A percentile compares a stretch with the other conserved stretches of the same genome.
Conservation (phyloP, 1,284 basidiomycete genomes). For the Sporisorium scitamineum region DNA sequence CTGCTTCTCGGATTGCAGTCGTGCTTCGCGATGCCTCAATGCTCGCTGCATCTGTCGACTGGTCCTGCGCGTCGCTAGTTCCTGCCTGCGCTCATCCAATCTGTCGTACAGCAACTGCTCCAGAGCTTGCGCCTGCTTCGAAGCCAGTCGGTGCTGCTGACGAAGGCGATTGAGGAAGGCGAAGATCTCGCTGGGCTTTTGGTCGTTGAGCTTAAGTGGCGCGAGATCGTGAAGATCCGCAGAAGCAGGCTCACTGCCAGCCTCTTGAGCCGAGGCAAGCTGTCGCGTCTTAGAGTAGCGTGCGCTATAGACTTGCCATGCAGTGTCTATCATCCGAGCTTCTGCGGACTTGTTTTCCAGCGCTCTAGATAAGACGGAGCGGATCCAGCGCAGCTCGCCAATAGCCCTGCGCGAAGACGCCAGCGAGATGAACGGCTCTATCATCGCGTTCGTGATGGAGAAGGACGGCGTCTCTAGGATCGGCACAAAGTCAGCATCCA, state of each 20-base stretch:
- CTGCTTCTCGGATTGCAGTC: conserved; percentile 24
- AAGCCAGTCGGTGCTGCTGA: conserved; percentile 25
- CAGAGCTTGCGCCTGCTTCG: conserved; percentile 29
- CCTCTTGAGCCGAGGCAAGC: conserved; percentile 5
- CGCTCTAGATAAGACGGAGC: conserved; percentile 23
- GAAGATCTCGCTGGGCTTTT: conserved; percentile 22
- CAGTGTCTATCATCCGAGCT: conserved; percentile 38
- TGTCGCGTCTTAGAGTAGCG: conserved; percentile 29
- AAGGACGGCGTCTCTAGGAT: conserved; percentile 54
- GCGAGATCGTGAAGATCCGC: conserved; percentile 2
- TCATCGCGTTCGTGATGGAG: conserved; percentile 35
- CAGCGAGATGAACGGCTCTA: conserved; percentile 49
- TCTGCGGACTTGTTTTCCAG: conserved; percentile 43
- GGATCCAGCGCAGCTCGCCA: conserved; percentile 38
- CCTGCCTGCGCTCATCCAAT: conserved; percentile 31
- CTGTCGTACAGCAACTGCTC: conserved; percentile 43
- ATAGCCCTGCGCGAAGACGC: conserved; percentile 26
- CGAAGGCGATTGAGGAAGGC: conserved; percentile 40
- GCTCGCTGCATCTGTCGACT: conserved; percentile 17
- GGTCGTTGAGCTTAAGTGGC: conserved; percentile 25
- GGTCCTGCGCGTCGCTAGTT: conserved; percentile 10
- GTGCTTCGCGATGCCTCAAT: conserved; percentile 15
- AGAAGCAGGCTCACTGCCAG: background rate
- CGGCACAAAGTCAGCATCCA: conserved; percentile 46
- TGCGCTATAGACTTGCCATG: conserved; percentile 33